Conservation (phyloP, 163 green algal species). For the Coccomyxa subellipsoidea region DNA sequence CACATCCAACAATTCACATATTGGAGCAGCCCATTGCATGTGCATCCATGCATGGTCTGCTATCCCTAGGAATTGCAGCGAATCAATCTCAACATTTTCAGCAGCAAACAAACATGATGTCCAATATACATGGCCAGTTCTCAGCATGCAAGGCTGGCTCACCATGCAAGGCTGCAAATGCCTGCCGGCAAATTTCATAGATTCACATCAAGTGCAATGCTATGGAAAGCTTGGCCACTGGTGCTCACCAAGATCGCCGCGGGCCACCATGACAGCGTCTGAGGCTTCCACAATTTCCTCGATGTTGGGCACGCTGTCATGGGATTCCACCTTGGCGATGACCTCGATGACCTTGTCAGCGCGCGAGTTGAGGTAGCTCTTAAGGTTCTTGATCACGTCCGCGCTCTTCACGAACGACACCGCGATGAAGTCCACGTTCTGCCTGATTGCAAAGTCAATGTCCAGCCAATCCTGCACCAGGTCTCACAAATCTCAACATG, state of each 20-base stretch:
- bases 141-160: no score
- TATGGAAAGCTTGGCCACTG: not conserved
- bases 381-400: slow-evolving; percentile 81
- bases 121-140: no score
- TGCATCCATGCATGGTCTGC: no score
- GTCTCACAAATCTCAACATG: not conserved
- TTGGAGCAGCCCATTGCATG: no score
- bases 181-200: not conserved
- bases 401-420: slow-evolving; percentile 84
- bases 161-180: not conserved
- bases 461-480: slow-evolving; percentile 79
- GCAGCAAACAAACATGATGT: no score
- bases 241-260: slow-evolving; percentile 55
- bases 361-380: slow-evolving; percentile 55
- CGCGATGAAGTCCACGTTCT: slow-evolving; percentile 82
- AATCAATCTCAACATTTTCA: no score
- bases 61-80: no score
- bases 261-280: slow-evolving; percentile 70
- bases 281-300: slow-evolving; percentile 54
- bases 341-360: slow-evolving; percentile 48
- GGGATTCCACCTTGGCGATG: slow-evolving; percentile 65
- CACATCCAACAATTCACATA: no score
- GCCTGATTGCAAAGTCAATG: slow-evolving; percentile 79
- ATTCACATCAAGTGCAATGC: not conserved
- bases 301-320: slow-evolving; percentile 62